Evolutionary conservation across 1,284 basidiomycete species (phyloP), one percentile per base, ranked within the genome.

Genomic region (Sanguinoderma infundibulare): DNA sequence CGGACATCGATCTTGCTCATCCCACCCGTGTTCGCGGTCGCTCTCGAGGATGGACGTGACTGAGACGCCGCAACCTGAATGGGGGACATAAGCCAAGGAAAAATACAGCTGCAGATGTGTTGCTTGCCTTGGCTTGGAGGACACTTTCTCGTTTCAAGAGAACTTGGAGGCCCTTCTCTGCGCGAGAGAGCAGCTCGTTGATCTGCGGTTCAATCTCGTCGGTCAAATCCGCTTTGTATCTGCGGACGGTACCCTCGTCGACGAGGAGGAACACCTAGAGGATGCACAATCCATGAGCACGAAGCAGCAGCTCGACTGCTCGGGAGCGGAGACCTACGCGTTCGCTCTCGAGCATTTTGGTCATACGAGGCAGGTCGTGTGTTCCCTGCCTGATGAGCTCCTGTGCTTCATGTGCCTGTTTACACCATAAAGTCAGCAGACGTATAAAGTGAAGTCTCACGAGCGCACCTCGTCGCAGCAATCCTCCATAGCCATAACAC

Each of bases 171-270:
- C 89, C 90, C 67, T 84, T 85, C 69, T 90, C 86, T 1, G 90
- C 86, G n/a, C 84, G 83, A 58, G 85, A 81, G 26, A 91, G 81
- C 20, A 92, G 82, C 65, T 91, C 90, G 53, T 80, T 84, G 28
- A 92, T 87, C 34, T 88, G 84, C n/a, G 91, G 91, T 63, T 92
- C 90, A 14, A 92, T 84, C 72, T 92, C 90, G 56, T 91, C 89
- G 1, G 83, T 84, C 22, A 92, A 78, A 59, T 89, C 87, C 2
- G 86, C 76, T 67, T 91, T 90, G 75, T 92, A 91, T 74, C 77
- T 81, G 56, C 82, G 81, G 26, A 92, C 82, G 0, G 86, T 91
- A 14, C 78, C 80, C 72, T 92, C 90, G 63, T 88, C 85, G 2
- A 91, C 79, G 24, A 92, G 81, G 8, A 89, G 74, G 69, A 90